phyloP scores from a whole-genome alignment of 371 early-diverging fungal genomes.

The Syncephalastrum monosporum region DNA sequence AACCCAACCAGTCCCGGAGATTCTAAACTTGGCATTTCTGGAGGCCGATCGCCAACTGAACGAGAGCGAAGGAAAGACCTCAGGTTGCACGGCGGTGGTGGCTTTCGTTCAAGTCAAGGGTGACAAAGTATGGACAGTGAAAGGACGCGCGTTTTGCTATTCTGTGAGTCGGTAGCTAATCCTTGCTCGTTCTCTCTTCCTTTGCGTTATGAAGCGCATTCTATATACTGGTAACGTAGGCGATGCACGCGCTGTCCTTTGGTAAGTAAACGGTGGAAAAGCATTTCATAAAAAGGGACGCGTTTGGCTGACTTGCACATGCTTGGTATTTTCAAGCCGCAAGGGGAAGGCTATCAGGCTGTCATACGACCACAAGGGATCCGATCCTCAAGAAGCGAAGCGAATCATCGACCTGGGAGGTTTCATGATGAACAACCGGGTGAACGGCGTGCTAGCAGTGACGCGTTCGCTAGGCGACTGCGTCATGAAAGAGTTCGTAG shows the following conservation, averaged over 20 bases:
- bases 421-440: slow-evolving; percentile 95
- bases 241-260: slow-evolving; percentile 92
- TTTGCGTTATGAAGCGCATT: slow-evolving; percentile 56
- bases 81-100: slow-evolving; percentile 94
- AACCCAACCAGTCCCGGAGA: slow-evolving; percentile 63
- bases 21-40: slow-evolving; percentile 83
- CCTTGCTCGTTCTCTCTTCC: background rate
- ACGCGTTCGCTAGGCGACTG: slow-evolving; percentile 96
- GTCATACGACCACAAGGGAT: slow-evolving; percentile 97
- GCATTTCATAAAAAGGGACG: background rate
- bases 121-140: slow-evolving; percentile 34
- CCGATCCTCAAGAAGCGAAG: slow-evolving; percentile 83
- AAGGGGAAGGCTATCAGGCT: slow-evolving; percentile 84
- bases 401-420: slow-evolving; percentile 93
- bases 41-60: slow-evolving; percentile 79
- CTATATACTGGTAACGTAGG: slow-evolving; percentile 96
- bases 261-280: slow-evolving; percentile 41
- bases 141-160: background rate
- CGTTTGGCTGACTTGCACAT: background rate
- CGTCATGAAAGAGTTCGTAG: slow-evolving; percentile 94
- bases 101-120: slow-evolving; percentile 61
- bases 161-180: background rate
- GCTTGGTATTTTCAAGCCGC: slow-evolving; percentile 50
- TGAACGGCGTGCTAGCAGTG: slow-evolving; percentile 98
- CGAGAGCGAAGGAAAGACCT: slow-evolving; percentile 66